Evolutionary conservation across 2,329 filamentous ascomycete species (phyloP), one percentile per base, ranked within the genome.

Genomic region (Fusarium sp.): DNA sequence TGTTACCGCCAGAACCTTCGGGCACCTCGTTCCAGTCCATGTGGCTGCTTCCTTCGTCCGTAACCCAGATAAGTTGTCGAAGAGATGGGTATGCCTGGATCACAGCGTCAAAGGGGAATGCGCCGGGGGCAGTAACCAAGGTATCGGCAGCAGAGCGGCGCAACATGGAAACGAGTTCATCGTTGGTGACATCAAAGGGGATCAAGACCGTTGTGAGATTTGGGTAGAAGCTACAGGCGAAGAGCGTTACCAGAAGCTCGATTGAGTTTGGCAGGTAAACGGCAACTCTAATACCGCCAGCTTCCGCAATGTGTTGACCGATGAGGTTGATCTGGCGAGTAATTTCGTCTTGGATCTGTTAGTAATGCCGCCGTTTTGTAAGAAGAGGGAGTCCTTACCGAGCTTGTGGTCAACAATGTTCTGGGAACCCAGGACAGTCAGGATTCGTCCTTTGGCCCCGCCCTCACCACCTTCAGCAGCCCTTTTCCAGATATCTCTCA

Each of bases 1-100:
- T 85, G 66, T 86, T 89, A 59, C 91, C 88, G 18, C 91, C 91
- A 58, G 91, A 90, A 52, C 92, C 91, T 75, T 91, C 88, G 13
- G 94, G 94, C 4, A 94, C 88, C 77, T 95, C 93, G 73, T 93
- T 94, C 94, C 95, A 99, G 80, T 97, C 94, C 86, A 99, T 92
- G 77, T 98, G 95, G 72, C 89, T 89, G 82, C 91, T 98, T 41
- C 93, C 93, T 75, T 93, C 88, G 74, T 98, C 95, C 8, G 97
- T 93, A 15, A 98, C 94, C 93, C 94, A 98, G 72, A 98, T 88
- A 31, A 97, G 85, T 71, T 94, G 89, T 65, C 90, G 90, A 44
- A 99, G 85, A 37, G 87, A 85, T 8, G 90, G 86, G 74, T 92
- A 93, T 54, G 84, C 86, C 74, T 90, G 88, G 53, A 89, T 86